Evolutionary conservation across 805 yeast genomes (phyloP).

Genomic region (Saccharomycodes ludwigii): DNA sequence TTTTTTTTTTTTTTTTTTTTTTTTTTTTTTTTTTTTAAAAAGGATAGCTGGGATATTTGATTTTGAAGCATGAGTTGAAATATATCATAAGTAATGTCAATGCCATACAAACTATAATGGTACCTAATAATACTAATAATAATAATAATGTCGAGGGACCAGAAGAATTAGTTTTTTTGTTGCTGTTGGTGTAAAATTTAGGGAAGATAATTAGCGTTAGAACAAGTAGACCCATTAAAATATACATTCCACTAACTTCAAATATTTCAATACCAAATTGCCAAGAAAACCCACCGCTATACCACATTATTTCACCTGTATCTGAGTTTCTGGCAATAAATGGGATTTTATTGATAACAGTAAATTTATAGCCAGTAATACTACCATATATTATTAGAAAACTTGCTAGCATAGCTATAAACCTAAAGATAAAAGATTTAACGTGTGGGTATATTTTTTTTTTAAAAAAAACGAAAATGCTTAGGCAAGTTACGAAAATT

Average conservation of each 20-base stretch:
- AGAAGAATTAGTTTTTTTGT: slow-evolving; percentile 6
- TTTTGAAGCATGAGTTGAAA: slow-evolving; percentile 15
- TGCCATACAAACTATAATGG: no score
- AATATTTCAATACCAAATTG: slow-evolving; percentile 63
- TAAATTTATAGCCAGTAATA: slow-evolving; percentile 53
- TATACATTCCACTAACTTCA: slow-evolving; percentile 39
- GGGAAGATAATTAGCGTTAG: slow-evolving; percentile 30
- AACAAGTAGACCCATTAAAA: slow-evolving; percentile 30
- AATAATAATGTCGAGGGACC: slow-evolving; percentile 9
- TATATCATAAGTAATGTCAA: slow-evolving; percentile 15
- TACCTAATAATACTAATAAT: slow-evolving; percentile 7
- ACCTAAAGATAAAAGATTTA: slow-evolving; percentile 7
- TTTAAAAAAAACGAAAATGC: slow-evolving; percentile 34
- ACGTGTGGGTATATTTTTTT: slow-evolving; percentile 27
- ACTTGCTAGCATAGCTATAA: slow-evolving; percentile 25
- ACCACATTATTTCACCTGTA: slow-evolving; percentile 37
- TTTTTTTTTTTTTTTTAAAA: no score
- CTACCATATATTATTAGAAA: slow-evolving; percentile 29
- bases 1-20: no score
- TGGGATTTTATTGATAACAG: slow-evolving; percentile 48
- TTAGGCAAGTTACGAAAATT: slow-evolving; percentile 35
- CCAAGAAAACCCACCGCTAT: slow-evolving; percentile 53
- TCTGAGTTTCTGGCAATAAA: slow-evolving; percentile 39
- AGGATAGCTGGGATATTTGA: slow-evolving; percentile 21
- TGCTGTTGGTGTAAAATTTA: slow-evolving; percentile 6